Percentiles rank a stretch among this genome's conserved stretches.
Evolutionary conservation across 345 rosid genomes (phyloP).

Genomic region (Lepidium africanum): DNA sequence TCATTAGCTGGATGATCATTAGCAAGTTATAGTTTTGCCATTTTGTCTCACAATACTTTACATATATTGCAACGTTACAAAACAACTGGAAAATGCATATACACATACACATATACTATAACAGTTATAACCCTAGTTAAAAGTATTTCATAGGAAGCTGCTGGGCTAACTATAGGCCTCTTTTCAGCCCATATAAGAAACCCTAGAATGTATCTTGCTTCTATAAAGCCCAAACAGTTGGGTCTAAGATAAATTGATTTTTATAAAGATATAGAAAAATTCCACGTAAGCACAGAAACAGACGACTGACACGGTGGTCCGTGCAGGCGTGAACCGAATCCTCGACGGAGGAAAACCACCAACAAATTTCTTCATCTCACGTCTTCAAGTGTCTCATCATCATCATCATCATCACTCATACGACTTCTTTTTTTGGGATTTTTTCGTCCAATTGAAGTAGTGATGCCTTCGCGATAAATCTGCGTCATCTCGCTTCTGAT

Average conservation of each 20-base stretch:
- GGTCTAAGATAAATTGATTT: background rate
- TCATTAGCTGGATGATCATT: too few relatives aligned
- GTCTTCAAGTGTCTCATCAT: conserved; percentile 16
- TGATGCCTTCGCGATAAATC: conserved; percentile 10
- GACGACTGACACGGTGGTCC: conserved; percentile 37
- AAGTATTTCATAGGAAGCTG: background rate
- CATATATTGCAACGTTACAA: too few relatives aligned
- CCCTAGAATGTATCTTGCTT: background rate
- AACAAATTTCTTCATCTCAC: conserved; percentile 15
- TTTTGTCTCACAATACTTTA: too few relatives aligned
- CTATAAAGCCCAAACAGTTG: conserved; percentile 5
- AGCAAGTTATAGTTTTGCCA: too few relatives aligned
- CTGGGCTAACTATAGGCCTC: background rate
- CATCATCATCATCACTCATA: conserved; percentile 2
- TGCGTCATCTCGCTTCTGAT: conserved; percentile 3
- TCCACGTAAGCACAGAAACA: conserved; percentile 38
- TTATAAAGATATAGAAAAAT: background rate
- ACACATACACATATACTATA: too few relatives aligned
- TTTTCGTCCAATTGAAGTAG: background rate
- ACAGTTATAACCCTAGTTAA: too few relatives aligned
- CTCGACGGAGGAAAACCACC: conserved; percentile 25
- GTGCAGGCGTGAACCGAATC: conserved; percentile 31
- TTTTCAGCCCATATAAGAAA: background rate
- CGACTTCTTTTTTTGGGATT: background rate
- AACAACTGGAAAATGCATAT: too few relatives aligned